Evolutionary conservation across 495 filamentous ascomycete species (phyloP).

Genomic region (Trichocladium uniseriatum): DNA sequence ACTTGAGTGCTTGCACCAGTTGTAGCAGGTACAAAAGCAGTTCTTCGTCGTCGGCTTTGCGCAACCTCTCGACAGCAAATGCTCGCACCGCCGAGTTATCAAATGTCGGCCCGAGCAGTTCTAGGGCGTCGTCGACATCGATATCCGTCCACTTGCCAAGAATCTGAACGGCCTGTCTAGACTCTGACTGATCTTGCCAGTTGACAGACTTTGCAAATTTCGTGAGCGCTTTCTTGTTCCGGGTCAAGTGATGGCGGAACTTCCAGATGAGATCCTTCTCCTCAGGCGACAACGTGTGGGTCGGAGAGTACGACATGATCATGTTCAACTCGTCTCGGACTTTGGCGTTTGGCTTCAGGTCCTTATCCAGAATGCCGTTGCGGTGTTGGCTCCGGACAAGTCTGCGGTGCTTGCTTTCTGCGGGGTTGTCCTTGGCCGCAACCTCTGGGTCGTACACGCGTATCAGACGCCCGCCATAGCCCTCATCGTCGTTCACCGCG

Average conservation of each 20-base stretch:
- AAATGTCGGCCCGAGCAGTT: slow-evolving; percentile 85
- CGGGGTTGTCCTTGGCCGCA: slow-evolving; percentile 79
- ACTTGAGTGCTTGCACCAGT: slow-evolving; percentile 93
- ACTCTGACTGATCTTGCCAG: slow-evolving; percentile 81
- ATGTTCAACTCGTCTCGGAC: slow-evolving; percentile 85
- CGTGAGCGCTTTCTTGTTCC: slow-evolving; percentile 87
- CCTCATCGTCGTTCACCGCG: slow-evolving; percentile 45
- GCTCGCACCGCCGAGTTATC: slow-evolving; percentile 79
- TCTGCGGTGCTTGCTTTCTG: slow-evolving; percentile 87
- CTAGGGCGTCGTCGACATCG: slow-evolving; percentile 92
- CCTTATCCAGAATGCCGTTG: slow-evolving; percentile 85
- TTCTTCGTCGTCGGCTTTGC: slow-evolving; percentile 90
- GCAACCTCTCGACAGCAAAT: slow-evolving; percentile 85
- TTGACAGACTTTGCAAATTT: slow-evolving; percentile 97
- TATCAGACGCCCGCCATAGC: slow-evolving; percentile 52
- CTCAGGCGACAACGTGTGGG: slow-evolving; percentile 72
- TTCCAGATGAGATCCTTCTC: slow-evolving; percentile 97
- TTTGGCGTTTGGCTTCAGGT: slow-evolving; percentile 93
- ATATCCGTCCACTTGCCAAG: slow-evolving; percentile 94
- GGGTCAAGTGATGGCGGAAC: slow-evolving; percentile 84
- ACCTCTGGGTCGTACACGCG: slow-evolving; percentile 92
- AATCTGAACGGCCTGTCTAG: slow-evolving; percentile 79
- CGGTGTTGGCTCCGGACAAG: slow-evolving; percentile 80
- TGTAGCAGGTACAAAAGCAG: slow-evolving; percentile 87
- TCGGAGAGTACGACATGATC: slow-evolving; percentile 88